Conservation (phyloP, 1,284 basidiomycete species). For the Ustilago shanxiensis region DNA sequence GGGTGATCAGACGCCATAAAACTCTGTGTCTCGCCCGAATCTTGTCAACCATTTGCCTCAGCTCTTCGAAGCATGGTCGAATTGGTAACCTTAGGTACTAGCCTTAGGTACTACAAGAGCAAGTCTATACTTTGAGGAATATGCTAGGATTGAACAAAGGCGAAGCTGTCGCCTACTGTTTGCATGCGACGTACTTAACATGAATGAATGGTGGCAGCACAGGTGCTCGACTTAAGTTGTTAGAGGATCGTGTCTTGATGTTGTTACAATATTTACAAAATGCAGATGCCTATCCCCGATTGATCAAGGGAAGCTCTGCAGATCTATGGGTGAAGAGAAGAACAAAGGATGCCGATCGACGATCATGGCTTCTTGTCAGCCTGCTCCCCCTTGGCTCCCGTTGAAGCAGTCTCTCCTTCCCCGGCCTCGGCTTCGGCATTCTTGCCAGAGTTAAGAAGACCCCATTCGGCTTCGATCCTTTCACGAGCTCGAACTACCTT, state of each 20-base stretch:
- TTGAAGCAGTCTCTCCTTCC: constrained; percentile 13
- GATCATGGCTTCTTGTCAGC: constrained; percentile 29
- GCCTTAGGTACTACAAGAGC: too few relatives aligned
- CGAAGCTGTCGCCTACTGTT: neutral
- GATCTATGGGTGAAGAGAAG: constrained; percentile 2
- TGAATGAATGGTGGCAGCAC: constrained; percentile 24
- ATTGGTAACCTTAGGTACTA: too few relatives aligned
- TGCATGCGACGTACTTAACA: constrained; percentile 8
- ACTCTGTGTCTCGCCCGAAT: too few relatives aligned
- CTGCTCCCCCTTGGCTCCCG: constrained; percentile 23
- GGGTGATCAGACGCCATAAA: too few relatives aligned
- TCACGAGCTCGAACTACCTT: constrained; percentile 95
- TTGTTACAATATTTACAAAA: constrained; percentile 37
- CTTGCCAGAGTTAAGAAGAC: constrained; percentile 41
- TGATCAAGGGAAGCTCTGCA: neutral
- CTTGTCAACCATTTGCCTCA: neutral
- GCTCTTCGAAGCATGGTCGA: neutral
- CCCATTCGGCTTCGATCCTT: constrained; percentile 87
- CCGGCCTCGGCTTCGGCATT: constrained; percentile 25
- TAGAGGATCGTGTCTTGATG: constrained; percentile 12
- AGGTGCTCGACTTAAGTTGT: neutral
- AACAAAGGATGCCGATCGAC: neutral
- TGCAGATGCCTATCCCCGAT: neutral
- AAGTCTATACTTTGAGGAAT: neutral
- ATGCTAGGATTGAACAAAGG: neutral